These are phyloP conservation scores for Deinandra increscens DNA, from an alignment of 129 eudicot genomes.

Conservation along the genomic window DNA sequence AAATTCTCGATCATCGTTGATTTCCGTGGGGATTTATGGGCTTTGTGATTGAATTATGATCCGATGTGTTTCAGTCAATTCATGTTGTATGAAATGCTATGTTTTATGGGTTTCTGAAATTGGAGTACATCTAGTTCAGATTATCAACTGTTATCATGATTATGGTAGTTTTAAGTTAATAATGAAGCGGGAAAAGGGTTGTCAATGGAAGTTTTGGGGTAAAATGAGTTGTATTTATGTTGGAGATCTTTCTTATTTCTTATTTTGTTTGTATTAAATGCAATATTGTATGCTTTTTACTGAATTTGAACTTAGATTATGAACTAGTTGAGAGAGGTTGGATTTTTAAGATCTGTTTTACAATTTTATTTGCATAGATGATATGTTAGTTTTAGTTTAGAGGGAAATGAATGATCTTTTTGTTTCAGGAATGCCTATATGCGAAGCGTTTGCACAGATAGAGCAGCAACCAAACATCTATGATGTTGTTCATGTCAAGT, in stretches of 20 bases:
- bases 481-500: conserved; percentile 95
- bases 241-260: not conserved
- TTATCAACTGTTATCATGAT: conserved; percentile 1
- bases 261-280: conserved; percentile 16
- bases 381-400: conserved; percentile 8
- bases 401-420: conserved; percentile 4
- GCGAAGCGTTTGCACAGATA: conserved; percentile 91
- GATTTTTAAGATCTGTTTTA: not conserved
- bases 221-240: conserved; percentile 5
- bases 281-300: not conserved
- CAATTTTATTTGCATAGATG: not conserved
- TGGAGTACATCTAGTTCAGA: conserved; percentile 13
- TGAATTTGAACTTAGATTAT: not conserved
- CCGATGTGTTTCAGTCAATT: not conserved
- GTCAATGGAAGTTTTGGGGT: not conserved
- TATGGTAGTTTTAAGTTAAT: not conserved
- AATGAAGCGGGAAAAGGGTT: not conserved
- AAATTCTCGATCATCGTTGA: not conserved
- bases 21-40: not conserved
- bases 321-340: not conserved
- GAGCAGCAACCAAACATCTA: conserved; percentile 90
- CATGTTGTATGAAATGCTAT: not conserved
- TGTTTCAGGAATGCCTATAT: conserved; percentile 92
- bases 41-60: not conserved
- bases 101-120: not conserved